These are phyloP conservation scores for Anaeromyces robustus DNA, from an alignment of 192 early-diverging fungal species.

Conservation along the genomic window DNA sequence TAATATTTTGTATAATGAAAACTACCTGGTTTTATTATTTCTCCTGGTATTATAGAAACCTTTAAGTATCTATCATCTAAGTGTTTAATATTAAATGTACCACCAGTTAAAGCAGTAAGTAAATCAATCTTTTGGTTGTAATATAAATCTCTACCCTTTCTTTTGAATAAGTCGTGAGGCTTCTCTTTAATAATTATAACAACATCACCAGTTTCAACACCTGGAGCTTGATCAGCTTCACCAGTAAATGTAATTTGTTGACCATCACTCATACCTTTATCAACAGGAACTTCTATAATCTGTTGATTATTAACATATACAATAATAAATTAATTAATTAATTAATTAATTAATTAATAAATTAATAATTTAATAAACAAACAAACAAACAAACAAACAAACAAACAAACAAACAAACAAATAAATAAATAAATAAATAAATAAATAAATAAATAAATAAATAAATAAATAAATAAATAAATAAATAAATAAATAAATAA, in stretches of 20 bases:
- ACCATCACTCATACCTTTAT: slow-evolving; percentile 94
- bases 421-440: too few relatives aligned
- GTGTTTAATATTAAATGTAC: slow-evolving; percentile 79
- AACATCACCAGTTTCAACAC: slow-evolving; percentile 87
- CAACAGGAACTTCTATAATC: slow-evolving; percentile 91
- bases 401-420: too few relatives aligned
- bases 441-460: too few relatives aligned
- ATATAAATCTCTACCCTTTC: slow-evolving; percentile 83
- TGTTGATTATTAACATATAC: too few relatives aligned
- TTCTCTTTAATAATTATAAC: slow-evolving; percentile 94
- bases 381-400: too few relatives aligned
- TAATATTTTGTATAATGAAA: too few relatives aligned
- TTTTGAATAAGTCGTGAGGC: slow-evolving; percentile 76
- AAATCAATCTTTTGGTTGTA: slow-evolving; percentile 88
- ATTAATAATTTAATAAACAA: too few relatives aligned
- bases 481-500: too few relatives aligned
- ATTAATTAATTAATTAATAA: too few relatives aligned
- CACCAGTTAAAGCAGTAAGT: slow-evolving; percentile 87
- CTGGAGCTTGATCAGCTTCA: slow-evolving; percentile 93
- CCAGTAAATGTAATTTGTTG: slow-evolving; percentile 89
- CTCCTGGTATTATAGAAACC: slow-evolving; percentile 82
- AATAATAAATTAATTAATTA: too few relatives aligned
- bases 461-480: too few relatives aligned
- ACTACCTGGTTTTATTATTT: slow-evolving; percentile 77
- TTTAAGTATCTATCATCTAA: slow-evolving; percentile 79